A percentile compares a stretch with the other conserved stretches of the same genome.
phyloP scores from a whole-genome alignment of 2,329 filamentous ascomycete species.

The Fusarium sp. region DNA sequence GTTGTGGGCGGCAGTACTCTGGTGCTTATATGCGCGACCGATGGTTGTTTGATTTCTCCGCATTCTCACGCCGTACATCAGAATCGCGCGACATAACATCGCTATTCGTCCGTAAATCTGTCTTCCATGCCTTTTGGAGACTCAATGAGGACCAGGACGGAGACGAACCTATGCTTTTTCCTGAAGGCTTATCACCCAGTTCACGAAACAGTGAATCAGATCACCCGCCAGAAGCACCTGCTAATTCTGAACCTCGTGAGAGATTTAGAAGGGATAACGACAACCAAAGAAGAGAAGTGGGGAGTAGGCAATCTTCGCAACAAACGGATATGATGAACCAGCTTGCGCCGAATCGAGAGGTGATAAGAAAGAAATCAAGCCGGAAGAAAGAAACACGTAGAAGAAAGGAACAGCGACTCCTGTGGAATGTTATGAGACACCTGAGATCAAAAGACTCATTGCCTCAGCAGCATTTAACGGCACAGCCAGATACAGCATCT shows the following conservation, averaged over 20 bases:
- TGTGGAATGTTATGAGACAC: background rate
- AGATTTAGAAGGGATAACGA: background rate
- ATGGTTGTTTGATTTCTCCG: background rate
- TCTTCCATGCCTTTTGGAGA: slow-evolving; percentile 13
- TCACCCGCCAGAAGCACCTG: background rate
- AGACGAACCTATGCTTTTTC: background rate
- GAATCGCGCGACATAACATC: slow-evolving; percentile 6
- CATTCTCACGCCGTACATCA: background rate
- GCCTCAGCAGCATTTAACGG: background rate
- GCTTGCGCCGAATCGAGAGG: background rate
- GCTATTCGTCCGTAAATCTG: slow-evolving; percentile 12
- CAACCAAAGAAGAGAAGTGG: background rate
- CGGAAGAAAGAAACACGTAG: background rate
- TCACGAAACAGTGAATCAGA: background rate
- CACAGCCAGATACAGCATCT: background rate
- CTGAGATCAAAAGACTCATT: background rate
- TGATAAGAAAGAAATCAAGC: background rate
- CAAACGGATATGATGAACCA: background rate
- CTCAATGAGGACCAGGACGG: background rate
- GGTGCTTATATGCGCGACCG: slow-evolving; percentile 1
- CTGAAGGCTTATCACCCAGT: background rate
- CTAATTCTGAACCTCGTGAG: background rate
- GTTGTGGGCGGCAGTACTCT: slow-evolving; percentile 10
- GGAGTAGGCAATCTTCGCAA: background rate
- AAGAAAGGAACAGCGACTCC: background rate